A percentile compares a stretch with the other conserved stretches of the same genome.
phyloP scores from a whole-genome alignment of 2,329 filamentous ascomycete genomes.

The Exserohilum turcica region DNA sequence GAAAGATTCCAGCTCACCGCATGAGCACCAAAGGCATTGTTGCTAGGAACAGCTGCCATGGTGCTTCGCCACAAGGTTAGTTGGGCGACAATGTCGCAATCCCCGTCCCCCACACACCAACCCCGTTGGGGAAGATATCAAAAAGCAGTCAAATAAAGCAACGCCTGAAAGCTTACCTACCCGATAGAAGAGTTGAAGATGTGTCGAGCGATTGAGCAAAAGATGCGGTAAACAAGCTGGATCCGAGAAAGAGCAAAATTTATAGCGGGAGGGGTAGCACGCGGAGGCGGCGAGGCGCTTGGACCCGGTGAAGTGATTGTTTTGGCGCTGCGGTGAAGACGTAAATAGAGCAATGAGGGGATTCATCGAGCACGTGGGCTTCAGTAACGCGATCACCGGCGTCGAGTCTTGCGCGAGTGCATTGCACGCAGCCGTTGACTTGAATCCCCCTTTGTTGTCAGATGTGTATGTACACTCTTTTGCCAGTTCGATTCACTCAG shows the following conservation, averaged over 20 bases:
- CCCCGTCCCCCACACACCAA: no score
- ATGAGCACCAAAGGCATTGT: constrained; percentile 29
- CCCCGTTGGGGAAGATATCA: no score
- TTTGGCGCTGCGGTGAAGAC: constrained; percentile 10
- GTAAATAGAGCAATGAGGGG: background rate
- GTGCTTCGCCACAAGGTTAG: background rate
- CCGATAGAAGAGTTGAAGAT: background rate
- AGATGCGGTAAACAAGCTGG: background rate
- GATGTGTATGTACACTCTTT: no score
- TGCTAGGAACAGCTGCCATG: constrained; percentile 18
- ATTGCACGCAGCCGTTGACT: no score
- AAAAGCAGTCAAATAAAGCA: no score
- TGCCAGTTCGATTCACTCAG: no score
- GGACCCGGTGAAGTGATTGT: constrained; percentile 7
- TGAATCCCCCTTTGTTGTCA: no score
- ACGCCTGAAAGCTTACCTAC: no score
- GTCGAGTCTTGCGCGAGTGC: no score
- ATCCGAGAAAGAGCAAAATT: background rate
- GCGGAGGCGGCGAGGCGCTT: constrained; percentile 6
- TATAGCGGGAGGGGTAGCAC: background rate
- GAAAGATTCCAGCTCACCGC: constrained; percentile 28
- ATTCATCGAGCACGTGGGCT: background rate
- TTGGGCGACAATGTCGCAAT: background rate
- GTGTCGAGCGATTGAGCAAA: background rate
- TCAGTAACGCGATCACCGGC: background rate